Conservation (phyloP, 176 grass and related monocot genomes). For the Triticum turgidum region DNA sequence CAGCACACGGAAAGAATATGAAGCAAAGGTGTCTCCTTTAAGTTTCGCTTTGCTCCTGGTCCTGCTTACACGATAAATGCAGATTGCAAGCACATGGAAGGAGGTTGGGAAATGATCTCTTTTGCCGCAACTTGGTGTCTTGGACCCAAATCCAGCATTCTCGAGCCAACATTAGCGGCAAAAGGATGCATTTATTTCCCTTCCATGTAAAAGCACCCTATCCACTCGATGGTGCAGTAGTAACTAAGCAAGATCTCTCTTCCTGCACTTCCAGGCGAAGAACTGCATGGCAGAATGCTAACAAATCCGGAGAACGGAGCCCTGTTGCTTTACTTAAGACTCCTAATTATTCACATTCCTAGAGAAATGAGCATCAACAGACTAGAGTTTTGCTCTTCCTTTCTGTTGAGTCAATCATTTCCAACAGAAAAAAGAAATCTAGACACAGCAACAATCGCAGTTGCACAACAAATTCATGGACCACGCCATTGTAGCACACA, state of each 20-base stretch:
- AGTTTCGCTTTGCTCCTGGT: conserved; percentile 25
- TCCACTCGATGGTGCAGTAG: conserved; percentile 18
- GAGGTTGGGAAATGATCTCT: conserved; percentile 27
- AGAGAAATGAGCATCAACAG: not conserved
- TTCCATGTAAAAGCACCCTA: conserved; percentile 20
- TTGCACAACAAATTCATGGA: not conserved
- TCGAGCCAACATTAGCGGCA: not conserved
- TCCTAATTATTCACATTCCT: not conserved
- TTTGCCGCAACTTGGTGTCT: not conserved
- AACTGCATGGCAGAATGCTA: not conserved
- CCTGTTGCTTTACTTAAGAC: not conserved
- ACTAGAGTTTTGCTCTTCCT: not conserved
- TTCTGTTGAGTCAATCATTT: not conserved
- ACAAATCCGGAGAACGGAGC: not conserved
- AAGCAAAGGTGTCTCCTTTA: conserved; percentile 47
- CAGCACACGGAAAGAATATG: conserved; percentile 43
- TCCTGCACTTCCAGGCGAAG: not conserved
- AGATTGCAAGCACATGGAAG: conserved; percentile 37
- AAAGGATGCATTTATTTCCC: not conserved
- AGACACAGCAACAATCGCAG: not conserved
- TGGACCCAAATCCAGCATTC: not conserved
- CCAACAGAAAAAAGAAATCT: not conserved
- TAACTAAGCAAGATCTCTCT: not conserved
- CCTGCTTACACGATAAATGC: conserved; percentile 20
- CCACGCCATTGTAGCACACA: not conserved